A percentile compares a stretch with the other conserved stretches of the same genome.
Conservation (phyloP, 2,329 filamentous ascomycete genomes). For the Microascus cirrosus region DNA sequence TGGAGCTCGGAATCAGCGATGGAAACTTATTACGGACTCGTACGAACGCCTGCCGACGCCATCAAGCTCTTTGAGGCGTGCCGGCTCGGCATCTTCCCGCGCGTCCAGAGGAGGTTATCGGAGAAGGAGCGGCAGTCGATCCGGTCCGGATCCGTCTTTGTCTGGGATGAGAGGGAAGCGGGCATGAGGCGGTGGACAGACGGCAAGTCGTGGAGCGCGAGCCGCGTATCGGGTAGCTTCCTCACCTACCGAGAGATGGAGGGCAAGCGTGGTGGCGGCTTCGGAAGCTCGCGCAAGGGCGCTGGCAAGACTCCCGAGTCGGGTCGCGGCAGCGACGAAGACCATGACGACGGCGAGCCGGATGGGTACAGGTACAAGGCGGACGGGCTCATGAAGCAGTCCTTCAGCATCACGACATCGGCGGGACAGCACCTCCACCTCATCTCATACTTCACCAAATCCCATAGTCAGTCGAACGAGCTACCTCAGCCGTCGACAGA, state of each 20-base stretch:
- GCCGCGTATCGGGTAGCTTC: constrained; percentile 93
- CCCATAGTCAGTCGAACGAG: constrained; percentile 55
- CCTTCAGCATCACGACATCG: constrained; percentile 95
- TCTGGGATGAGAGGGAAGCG: constrained; percentile 98
- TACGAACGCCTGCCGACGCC: constrained; percentile 90
- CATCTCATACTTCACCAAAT: constrained; percentile 91
- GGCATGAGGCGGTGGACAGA: constrained; percentile 99
- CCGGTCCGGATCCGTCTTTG: constrained; percentile 91
- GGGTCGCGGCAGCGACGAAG: constrained; percentile 69
- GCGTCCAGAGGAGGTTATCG: constrained; percentile 84
- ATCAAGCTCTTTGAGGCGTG: constrained; percentile 99
- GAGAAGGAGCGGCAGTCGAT: constrained; percentile 97
- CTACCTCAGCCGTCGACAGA: constrained; percentile 77
- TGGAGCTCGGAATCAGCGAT: constrained; percentile 32
- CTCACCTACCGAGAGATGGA: constrained; percentile 98
- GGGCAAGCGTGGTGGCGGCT: constrained; percentile 80
- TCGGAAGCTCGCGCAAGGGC: constrained; percentile 39
- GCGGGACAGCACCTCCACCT: constrained; percentile 83
- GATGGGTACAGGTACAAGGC: constrained; percentile 93
- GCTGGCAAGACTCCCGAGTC: constrained; percentile 74
- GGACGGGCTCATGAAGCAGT: constrained; percentile 98
- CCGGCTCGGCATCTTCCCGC: constrained; percentile 74
- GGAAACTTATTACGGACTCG: constrained; percentile 94
- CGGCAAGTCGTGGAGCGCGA: constrained; percentile 98
- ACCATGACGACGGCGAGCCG: constrained; percentile 73